phyloP scores from a whole-genome alignment of 2,329 filamentous ascomycete genomes.

The Botrytis hyacinthi region DNA sequence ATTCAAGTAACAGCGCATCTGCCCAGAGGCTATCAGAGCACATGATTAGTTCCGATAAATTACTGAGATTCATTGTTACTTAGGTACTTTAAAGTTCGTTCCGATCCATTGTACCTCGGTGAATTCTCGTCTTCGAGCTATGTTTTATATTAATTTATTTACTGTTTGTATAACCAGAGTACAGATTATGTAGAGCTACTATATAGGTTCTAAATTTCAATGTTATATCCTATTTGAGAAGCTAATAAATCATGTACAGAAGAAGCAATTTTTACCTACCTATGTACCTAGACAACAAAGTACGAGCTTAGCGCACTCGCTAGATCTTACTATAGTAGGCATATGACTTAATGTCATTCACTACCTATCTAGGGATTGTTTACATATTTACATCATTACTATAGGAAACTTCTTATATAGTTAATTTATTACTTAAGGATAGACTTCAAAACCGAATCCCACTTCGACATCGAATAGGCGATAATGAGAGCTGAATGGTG shows the following conservation, averaged over 20 bases:
- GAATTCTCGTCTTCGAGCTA: neutral
- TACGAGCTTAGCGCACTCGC: neutral
- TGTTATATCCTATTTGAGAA: neutral
- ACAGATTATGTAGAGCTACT: neutral
- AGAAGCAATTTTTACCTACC: neutral
- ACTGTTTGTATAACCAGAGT: neutral
- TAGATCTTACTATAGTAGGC: neutral
- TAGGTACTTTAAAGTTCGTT: neutral
- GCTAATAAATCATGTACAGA: rapidly evolving
- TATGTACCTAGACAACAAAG: neutral
- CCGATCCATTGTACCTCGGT: neutral
- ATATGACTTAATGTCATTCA: neutral
- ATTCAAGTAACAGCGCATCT: neutral
- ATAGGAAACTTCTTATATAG: rapidly evolving
- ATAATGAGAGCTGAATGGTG: neutral
- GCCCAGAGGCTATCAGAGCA: neutral
- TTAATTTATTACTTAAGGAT: rapidly evolving
- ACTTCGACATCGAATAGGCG: neutral
- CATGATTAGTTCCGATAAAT: neutral
- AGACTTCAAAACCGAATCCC: neutral
- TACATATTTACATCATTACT: neutral
- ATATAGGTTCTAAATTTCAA: neutral
- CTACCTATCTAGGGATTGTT: neutral
- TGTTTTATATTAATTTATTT: neutral
- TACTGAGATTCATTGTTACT: neutral